Base-by-base conservation (phyloP, 2,329 filamentous ascomycete species). In the Aspergillus ibericus region DNA sequence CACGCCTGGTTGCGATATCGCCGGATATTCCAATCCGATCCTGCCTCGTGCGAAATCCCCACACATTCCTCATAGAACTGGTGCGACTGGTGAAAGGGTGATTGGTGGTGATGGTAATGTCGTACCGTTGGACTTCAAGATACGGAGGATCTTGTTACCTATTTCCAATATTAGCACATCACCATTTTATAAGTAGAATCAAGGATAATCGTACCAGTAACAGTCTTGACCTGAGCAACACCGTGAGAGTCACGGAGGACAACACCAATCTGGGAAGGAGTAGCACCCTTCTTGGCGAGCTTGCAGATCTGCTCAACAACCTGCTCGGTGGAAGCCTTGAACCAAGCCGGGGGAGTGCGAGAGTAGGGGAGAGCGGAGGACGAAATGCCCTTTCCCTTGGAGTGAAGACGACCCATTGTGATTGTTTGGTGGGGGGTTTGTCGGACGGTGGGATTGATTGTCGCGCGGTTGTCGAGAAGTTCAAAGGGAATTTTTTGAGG, bases 141-240 rank as follows among this genome's bases (percentile, higher is more conserved):
- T 98, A 82, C 95, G 90, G 77, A 99, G 92, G 80, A 99, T 97
- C 88, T 96, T 96, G 92, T 99, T 99, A 84, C 95, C 93, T 93
- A 71, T 68, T 62, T 47, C 16, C 71, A 66, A 67, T 69, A 75
- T 82, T 72, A 83, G 78, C 68, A 68, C 16, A n/a, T n/a, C 12
- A n/a, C n/a, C n/a, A n/a, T n/a, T n/a, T n/a, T n/a, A n/a, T n/a
- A n/a, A n/a, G 18, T 27, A 6, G 4, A 46, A 15, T n/a, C 4
- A 20, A 1, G 7, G 1, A 6, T 18, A n/a, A 51, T 59, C 89
- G 76, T 91, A 96, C 92, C 92, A 79, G 93, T 96, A 71, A 97
- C 92, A 77, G 96, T 84, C 87, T 95, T 96, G 83, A 97, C 93
- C 85, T 98, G 95, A 74, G 95, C 91, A 81, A 99, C 86, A 79